Base-by-base conservation (phyloP, 2,329 filamentous ascomycete species). In the Chaetomium sp. region DNA sequence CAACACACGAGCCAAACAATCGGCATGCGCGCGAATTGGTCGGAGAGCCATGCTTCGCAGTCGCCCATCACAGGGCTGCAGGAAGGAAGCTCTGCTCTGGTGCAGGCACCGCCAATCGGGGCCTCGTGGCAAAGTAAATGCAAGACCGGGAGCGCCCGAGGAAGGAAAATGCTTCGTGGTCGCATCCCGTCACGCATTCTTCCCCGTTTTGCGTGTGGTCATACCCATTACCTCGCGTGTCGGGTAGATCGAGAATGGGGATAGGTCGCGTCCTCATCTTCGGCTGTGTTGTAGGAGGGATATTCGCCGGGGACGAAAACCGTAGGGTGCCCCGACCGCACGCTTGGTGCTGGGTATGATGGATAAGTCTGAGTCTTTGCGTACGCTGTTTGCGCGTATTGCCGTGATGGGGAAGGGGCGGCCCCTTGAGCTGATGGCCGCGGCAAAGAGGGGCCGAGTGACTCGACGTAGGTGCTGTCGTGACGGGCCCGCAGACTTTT, bases 381-480 rank as follows among this genome's bases (percentile, higher is more conserved):
- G 19, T 27, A 27, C 19, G 19, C 19, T 27, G 19, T 27, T 27
- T 27, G 19, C 19, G 59, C 43, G 46, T 56, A 55, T 14, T 54
- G 55, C 19, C 59, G 57, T 14, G 59, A 34, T n/a, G 61, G 51
- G 32, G 62, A 48, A 14, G 61, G 54, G 40, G 56, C 52, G 19
- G 54, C 49, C 14, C 54, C 19, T 27, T 27, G 40, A 35, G 48
- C 48, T 6, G 48, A 34, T 7, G 62, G 62, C 14, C 61, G 43
- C 10, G 61, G 59, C n/a, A 62, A 59, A 49, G 55, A 49, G 34
- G 62, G 65, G 10, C 66, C 67, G 38, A 66, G 59, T 7, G 67
- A 65, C 58, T 69, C 67, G 32, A 68, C 62, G 56, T 69, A 68
- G 62, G 62, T 67, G 49, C 62, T 67, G 47, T 61, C 59, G 48